phyloP scores from a whole-genome alignment of 2,329 filamentous ascomycete species.

The Ophiostoma sp. region DNA sequence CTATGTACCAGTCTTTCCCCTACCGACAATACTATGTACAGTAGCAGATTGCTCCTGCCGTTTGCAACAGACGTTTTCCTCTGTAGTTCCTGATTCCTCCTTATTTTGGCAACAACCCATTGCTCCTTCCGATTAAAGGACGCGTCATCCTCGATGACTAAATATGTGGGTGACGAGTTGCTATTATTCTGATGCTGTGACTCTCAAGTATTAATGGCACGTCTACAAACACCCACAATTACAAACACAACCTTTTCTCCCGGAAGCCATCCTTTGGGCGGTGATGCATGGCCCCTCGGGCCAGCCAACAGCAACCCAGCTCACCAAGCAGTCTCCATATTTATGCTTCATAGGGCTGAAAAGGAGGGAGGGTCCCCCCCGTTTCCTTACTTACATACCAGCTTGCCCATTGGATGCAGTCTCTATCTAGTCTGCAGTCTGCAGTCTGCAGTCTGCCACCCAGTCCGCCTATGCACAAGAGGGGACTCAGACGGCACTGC shows the following conservation, averaged over 20 bases:
- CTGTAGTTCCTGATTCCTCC: neutral
- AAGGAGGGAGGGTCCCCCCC: slow-evolving; percentile 25
- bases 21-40: neutral
- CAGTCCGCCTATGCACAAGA: slow-evolving; percentile 7
- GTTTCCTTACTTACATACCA: neutral
- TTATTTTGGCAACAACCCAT: neutral
- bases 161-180: too few relatives aligned
- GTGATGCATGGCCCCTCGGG: neutral
- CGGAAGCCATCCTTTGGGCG: neutral
- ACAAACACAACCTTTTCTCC: neutral
- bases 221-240: too few relatives aligned
- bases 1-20: neutral
- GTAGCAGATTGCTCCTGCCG: neutral
- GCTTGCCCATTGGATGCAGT: neutral
- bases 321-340: neutral
- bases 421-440: neutral
- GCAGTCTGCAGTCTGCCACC: neutral
- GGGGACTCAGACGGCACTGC: neutral
- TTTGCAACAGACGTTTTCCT: neutral
- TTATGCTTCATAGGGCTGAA: slow-evolving; percentile 30
- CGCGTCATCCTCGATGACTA: neutral
- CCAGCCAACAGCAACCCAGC: neutral
- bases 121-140: neutral
- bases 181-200: too few relatives aligned
- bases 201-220: too few relatives aligned